Conservation (phyloP, 179 eudicot genomes). For the Beta macrorhiza region DNA sequence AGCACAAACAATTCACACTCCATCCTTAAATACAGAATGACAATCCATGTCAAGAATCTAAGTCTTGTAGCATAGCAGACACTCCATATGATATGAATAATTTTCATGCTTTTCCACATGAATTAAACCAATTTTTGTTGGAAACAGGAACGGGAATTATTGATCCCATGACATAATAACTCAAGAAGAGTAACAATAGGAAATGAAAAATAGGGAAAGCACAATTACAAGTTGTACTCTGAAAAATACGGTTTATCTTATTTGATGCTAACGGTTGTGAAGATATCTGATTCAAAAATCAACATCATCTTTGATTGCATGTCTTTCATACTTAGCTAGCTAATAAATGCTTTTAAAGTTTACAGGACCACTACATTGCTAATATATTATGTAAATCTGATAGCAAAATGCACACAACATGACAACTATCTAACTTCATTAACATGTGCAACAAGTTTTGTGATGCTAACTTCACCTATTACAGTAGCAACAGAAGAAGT, state of each 20-base stretch:
- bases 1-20: neutral
- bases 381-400: neutral
- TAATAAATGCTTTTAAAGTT: neutral
- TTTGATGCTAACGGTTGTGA: constrained; percentile 4
- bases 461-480: constrained; percentile 9
- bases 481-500: neutral
- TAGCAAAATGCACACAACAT: constrained; percentile 13
- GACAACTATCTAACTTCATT: constrained; percentile 3
- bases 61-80: neutral
- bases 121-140: no score
- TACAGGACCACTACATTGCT: constrained; percentile 7
- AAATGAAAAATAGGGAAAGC: neutral
- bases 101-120: no score
- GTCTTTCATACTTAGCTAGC: constrained; percentile 5
- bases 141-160: no score
- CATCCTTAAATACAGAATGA: neutral
- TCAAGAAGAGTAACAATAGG: neutral
- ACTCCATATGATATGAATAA: no score
- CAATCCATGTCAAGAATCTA: neutral
- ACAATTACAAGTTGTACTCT: neutral
- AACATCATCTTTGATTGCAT: constrained; percentile 7
- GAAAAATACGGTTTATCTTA: neutral
- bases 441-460: constrained; percentile 10
- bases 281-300: neutral
- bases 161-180: neutral